Conservation (phyloP, 768 basidiomycete species). For the Auricularia sp. region DNA sequence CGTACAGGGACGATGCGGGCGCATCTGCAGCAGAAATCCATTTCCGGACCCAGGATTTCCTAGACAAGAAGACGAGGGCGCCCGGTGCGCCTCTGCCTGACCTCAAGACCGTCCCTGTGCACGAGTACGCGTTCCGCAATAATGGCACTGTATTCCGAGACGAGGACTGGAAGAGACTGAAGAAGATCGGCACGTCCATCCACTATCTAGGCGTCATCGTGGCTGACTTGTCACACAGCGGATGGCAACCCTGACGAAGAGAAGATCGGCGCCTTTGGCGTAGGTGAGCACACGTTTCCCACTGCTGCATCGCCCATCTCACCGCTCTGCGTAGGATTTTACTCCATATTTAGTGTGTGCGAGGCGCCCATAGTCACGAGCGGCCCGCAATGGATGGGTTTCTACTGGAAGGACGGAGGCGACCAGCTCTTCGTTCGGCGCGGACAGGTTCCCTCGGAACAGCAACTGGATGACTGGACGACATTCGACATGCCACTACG, state of each 20-base stretch:
- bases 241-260: conserved; percentile 91
- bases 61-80: conserved; percentile 23
- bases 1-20: conserved; percentile 59
- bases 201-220: conserved; percentile 1
- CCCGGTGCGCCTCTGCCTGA: conserved; percentile 37
- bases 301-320: conserved; percentile 17
- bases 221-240: conserved; percentile 32
- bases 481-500: conserved; percentile 83
- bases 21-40: conserved; percentile 67
- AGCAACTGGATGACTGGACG: conserved; percentile 51
- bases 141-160: conserved; percentile 75
- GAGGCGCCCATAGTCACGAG: conserved; percentile 30
- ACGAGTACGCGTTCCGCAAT: conserved; percentile 80
- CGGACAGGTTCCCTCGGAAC: conserved; percentile 44
- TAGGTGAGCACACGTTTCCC: conserved; percentile 37
- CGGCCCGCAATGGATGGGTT: conserved; percentile 82
- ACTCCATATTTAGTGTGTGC: conserved; percentile 19
- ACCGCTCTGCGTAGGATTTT: conserved; percentile 14
- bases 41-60: conserved; percentile 55
- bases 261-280: conserved; percentile 92
- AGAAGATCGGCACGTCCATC: conserved; percentile 63
- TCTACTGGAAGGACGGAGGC: conserved; percentile 92
- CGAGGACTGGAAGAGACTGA: conserved; percentile 81
- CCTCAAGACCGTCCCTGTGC: conserved; percentile 53
- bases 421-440: conserved; percentile 81